These are phyloP conservation scores for Cronartium quercuum DNA, from an alignment of 1,284 basidiomycete genomes.

Conservation along the genomic window DNA sequence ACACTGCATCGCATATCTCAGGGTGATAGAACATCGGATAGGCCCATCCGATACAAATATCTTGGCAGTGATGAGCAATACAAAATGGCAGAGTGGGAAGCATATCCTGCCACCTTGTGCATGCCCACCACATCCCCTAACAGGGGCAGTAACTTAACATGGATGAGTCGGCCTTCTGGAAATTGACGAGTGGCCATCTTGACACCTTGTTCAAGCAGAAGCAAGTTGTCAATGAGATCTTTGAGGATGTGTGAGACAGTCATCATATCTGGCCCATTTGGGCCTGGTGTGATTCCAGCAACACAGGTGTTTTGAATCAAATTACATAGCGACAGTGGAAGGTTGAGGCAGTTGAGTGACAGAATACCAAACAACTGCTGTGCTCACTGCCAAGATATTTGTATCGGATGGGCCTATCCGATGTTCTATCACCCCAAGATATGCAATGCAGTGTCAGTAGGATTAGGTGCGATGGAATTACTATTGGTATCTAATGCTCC, in stretches of 20 bases:
- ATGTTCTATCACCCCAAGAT: too few species aligned
- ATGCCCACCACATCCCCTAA: slow-evolving; percentile 19
- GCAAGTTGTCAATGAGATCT: not conserved
- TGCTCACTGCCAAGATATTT: slow-evolving; percentile 14
- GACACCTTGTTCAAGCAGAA: slow-evolving; percentile 6
- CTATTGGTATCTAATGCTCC: too few species aligned
- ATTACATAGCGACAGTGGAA: not conserved
- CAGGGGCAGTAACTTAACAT: slow-evolving; percentile 1
- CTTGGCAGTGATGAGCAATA: too few species aligned
- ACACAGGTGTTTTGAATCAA: not conserved
- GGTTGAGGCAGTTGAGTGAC: slow-evolving; percentile 13
- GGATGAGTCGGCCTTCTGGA: not conserved
- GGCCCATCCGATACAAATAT: too few species aligned
- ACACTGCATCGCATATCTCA: too few species aligned
- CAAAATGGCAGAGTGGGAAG: not conserved
- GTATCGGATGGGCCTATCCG: too few species aligned
- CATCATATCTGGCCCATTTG: not conserved
- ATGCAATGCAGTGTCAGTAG: too few species aligned
- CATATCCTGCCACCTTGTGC: slow-evolving; percentile 18
- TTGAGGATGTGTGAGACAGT: slow-evolving; percentile 13
- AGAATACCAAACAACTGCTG: slow-evolving; percentile 8
- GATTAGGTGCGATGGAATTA: too few species aligned
- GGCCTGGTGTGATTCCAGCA: not conserved
- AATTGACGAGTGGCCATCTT: slow-evolving; percentile 4
- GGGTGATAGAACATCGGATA: too few species aligned